A percentile compares a stretch with the other conserved stretches of the same genome.
These are phyloP conservation scores for Kregervanrija fluxuum DNA, from an alignment of 805 yeast species.

Conservation along the genomic window DNA sequence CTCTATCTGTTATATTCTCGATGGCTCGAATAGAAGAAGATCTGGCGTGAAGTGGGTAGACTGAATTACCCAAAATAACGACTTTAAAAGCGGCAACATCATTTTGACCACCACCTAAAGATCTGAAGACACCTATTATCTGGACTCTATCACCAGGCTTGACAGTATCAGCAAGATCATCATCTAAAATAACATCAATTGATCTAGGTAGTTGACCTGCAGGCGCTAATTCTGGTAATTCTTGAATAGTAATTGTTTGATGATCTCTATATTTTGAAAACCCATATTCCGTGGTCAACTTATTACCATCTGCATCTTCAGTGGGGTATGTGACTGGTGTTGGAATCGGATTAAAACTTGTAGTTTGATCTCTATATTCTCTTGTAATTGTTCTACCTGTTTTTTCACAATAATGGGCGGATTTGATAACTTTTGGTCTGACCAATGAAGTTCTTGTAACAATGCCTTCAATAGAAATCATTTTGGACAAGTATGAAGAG, in stretches of 20 bases:
- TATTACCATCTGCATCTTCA: constrained; percentile 87
- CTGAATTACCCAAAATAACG: constrained; percentile 80
- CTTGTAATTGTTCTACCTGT: constrained; percentile 83
- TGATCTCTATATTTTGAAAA: constrained; percentile 89
- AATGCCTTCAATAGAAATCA: constrained; percentile 90
- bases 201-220: constrained; percentile 96
- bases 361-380: constrained; percentile 88
- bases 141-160: constrained; percentile 97
- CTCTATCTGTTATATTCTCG: constrained; percentile 69
- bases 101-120: constrained; percentile 71
- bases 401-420: constrained; percentile 86
- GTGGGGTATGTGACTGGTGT: constrained; percentile 87
- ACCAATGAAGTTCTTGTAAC: constrained; percentile 91
- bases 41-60: constrained; percentile 81
- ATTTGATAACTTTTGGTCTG: constrained; percentile 83
- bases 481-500: constrained; percentile 66
- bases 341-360: constrained; percentile 76
- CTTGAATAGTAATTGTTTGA: constrained; percentile 89
- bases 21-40: constrained; percentile 62
- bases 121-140: constrained; percentile 87
- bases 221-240: constrained; percentile 96
- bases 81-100: constrained; percentile 68
- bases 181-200: constrained; percentile 87
- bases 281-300: constrained; percentile 85
- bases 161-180: constrained; percentile 83